Percentiles rank a stretch among this genome's conserved stretches.
These are phyloP conservation scores for Pseudogymnoascus sp. DNA, from an alignment of 2,329 filamentous ascomycete genomes.

Conservation along the genomic window DNA sequence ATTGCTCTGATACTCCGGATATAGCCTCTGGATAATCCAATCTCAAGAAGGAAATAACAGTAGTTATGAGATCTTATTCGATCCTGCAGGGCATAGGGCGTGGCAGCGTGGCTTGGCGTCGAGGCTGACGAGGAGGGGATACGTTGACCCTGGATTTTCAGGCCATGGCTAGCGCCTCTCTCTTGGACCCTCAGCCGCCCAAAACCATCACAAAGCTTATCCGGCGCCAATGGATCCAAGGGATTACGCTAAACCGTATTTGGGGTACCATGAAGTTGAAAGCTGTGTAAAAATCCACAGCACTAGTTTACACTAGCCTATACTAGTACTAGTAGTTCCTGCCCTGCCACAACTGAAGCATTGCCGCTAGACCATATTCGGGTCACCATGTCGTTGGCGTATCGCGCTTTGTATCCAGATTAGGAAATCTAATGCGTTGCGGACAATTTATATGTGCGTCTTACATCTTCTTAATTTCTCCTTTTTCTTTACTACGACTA, in stretches of 20 bases:
- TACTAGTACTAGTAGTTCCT: neutral
- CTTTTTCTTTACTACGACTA: neutral
- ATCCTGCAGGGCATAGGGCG: neutral
- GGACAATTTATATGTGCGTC: neutral
- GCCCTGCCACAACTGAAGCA: neutral
- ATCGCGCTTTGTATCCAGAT: neutral
- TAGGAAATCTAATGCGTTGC: neutral
- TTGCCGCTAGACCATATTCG: neutral
- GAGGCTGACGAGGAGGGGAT: neutral
- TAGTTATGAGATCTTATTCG: neutral
- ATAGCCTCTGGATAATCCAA: neutral
- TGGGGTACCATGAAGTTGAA: constrained; percentile 12
- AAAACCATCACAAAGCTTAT: neutral
- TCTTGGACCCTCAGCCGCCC: neutral
- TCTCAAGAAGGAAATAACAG: neutral
- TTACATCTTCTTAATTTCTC: neutral
- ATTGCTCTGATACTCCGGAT: neutral
- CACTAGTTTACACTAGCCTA: neutral
- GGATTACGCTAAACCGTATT: constrained; percentile 1
- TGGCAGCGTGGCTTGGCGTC: neutral
- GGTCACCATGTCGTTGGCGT: neutral
- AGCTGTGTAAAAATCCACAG: neutral
- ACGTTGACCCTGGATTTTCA: neutral
- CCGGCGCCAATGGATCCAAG: neutral
- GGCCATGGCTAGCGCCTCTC: neutral